Conservation (phyloP, 2,329 filamentous ascomycete genomes). For the Basipetospora chlamydospora region DNA sequence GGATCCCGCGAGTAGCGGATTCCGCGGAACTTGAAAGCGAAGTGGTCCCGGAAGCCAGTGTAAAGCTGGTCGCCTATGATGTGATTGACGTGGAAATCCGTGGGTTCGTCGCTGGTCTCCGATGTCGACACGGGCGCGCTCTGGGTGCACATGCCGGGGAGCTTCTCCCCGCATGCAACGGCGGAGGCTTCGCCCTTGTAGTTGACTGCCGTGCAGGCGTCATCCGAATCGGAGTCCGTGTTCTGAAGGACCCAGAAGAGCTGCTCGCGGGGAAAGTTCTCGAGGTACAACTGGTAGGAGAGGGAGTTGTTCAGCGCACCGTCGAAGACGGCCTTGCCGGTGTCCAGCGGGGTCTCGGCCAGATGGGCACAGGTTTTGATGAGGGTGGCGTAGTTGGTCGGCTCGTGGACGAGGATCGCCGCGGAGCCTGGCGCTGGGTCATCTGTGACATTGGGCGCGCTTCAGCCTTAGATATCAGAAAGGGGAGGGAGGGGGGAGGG, state of each 20-base stretch:
- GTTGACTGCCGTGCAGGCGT: neutral
- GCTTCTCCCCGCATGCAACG: slow-evolving; percentile 4
- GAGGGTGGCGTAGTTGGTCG: neutral
- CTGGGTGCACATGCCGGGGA: slow-evolving; percentile 18
- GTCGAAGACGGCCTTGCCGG: neutral
- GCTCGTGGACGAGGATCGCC: slow-evolving; percentile 4
- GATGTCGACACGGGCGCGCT: slow-evolving; percentile 14
- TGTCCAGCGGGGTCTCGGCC: neutral
- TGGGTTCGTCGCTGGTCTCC: slow-evolving; percentile 10
- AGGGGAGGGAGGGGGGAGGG: too few species aligned
- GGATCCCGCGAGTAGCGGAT: slow-evolving; percentile 15
- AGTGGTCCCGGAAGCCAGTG: slow-evolving; percentile 18
- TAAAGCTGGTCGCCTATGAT: slow-evolving; percentile 9
- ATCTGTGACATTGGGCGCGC: neutral
- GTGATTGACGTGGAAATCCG: slow-evolving; percentile 13
- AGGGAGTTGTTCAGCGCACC: slow-evolving; percentile 5
- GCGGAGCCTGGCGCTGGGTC: slow-evolving; percentile 1
- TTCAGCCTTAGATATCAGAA: neutral
- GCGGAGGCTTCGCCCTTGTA: neutral
- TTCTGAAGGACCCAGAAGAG: slow-evolving; percentile 6
- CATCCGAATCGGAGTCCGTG: neutral
- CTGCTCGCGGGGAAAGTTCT: neutral
- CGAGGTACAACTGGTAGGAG: slow-evolving; percentile 4
- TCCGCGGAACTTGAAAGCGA: slow-evolving; percentile 19
- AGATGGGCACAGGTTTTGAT: neutral